Evolutionary conservation across 352 stramenopile genomes (phyloP).

Genomic region (Globisporangium mamillatum): DNA sequence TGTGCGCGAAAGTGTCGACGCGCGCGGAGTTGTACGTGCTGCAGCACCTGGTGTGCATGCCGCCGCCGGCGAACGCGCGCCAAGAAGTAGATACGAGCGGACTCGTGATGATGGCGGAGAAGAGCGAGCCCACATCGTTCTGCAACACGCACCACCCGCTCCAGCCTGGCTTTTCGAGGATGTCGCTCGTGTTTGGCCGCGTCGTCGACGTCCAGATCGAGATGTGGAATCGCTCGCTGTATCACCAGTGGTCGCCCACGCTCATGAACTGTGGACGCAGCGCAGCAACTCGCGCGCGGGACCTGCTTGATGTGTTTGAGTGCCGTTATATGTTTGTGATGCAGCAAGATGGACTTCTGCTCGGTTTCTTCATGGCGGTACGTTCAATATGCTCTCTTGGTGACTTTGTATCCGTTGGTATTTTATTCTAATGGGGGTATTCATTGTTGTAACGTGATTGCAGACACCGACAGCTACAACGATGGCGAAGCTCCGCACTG

Average conservation of each 20-base stretch:
- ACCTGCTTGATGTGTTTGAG: conserved; percentile 37
- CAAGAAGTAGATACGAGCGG: conserved; percentile 10
- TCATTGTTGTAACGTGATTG: neutral
- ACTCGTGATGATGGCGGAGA: conserved; percentile 23
- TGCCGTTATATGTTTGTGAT: conserved; percentile 68
- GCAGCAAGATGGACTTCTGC: conserved; percentile 55
- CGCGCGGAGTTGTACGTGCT: conserved; percentile 52
- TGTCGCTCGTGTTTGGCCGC: conserved; percentile 58
- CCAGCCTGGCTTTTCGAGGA: conserved; percentile 29
- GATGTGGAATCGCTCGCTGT: conserved; percentile 70
- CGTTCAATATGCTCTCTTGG: neutral
- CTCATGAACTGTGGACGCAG: conserved; percentile 14
- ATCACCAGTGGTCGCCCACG: conserved; percentile 30
- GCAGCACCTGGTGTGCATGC: conserved; percentile 47
- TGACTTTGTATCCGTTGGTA: neutral
- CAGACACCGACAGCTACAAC: conserved; percentile 45
- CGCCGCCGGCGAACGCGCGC: conserved; percentile 20
- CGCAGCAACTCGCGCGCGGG: conserved; percentile 21
- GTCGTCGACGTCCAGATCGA: conserved; percentile 55
- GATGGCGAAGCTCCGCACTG: conserved; percentile 45
- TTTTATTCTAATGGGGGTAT: neutral
- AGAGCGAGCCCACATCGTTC: conserved; percentile 20
- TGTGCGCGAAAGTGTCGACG: conserved; percentile 39
- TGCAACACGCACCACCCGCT: conserved; percentile 9
- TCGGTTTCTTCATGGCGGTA: conserved; percentile 55